Evolutionary conservation across 2,329 filamentous ascomycete species (phyloP), one percentile per base, ranked within the genome.

Genomic region (Immersiporthe knoxdaviesiana): DNA sequence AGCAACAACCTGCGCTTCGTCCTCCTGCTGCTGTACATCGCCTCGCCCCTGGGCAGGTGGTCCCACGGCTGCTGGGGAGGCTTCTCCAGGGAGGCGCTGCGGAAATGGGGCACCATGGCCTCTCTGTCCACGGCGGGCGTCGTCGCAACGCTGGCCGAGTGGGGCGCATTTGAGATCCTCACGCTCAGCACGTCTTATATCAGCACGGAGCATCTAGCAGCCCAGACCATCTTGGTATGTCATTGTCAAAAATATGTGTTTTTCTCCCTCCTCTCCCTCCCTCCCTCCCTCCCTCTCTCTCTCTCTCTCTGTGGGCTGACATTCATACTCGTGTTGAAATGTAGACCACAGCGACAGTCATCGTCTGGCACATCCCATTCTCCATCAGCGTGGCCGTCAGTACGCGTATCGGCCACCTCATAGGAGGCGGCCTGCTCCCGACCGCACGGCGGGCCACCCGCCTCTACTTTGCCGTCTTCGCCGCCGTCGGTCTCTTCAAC

Each of bases 1-100:
- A 82, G 83, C 18, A 84, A 86, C 67, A 80, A 83, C 47, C 76
- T 87, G 2, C 80, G 84, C 0, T 83, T 83, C 0, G 39, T 84
- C 0, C 75, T 86, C 2, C 79, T 87, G 0, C 77, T 84, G 30
- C 41, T 81, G 1, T 87, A 86, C 70, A 78, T 81, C 16, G 75
- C 82, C 30, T 77, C 81, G 67, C 70, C 70, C 12, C 79, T 82
- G 68, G 82, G 81, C 7, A 77, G 80, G 44, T 78, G 76, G 76
- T 78, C 77, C 12, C 78, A 76, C 54, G 75, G 79, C 70, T 85
- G 84, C 76, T 83, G 83, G 83, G 78, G 78, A 3, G 81, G 82
- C 0, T 79, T 82, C 58, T 81, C 81, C 11, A 73, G 74, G 3
- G 78, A 80, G 52, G 70, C 70, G 1, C 61, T 71, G 44, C 47